phyloP scores from a whole-genome alignment of 2,329 filamentous ascomycete genomes.

The Simplicillium sp. region DNA sequence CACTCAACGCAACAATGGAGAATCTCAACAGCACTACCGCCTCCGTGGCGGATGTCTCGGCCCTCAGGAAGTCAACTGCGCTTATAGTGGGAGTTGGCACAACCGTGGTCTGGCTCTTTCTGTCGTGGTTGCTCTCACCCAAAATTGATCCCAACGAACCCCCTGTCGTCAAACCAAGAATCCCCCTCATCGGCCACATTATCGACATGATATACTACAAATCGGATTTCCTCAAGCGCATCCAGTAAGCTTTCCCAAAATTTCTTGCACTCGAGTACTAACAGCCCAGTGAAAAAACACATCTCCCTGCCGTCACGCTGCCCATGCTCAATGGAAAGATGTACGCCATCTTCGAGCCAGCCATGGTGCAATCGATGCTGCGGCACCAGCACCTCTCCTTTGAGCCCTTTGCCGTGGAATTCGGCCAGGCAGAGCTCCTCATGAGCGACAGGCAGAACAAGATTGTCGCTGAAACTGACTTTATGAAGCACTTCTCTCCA shows the following conservation, averaged over 20 bases:
- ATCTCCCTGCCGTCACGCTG: slow-evolving; percentile 30
- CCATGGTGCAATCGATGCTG: slow-evolving; percentile 28
- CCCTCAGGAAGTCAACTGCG: no score
- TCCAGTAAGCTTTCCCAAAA: slow-evolving; percentile 20
- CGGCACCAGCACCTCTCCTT: slow-evolving; percentile 33
- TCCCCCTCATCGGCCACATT: background rate
- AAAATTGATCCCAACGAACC: no score
- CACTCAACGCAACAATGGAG: no score
- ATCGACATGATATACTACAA: slow-evolving; percentile 9
- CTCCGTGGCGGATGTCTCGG: no score
- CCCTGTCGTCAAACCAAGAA: no score
- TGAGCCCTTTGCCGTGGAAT: slow-evolving; percentile 27
- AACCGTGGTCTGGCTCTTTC: no score
- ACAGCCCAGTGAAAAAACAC: slow-evolving; percentile 11
- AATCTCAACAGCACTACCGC: no score
- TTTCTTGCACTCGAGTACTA: no score
- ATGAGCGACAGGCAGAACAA: slow-evolving; percentile 17
- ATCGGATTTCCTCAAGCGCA: slow-evolving; percentile 18
- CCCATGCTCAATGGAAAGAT: slow-evolving; percentile 31
- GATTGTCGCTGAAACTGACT: slow-evolving; percentile 11
- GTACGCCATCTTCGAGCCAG: slow-evolving; percentile 33
- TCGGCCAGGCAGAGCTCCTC: slow-evolving; percentile 25
- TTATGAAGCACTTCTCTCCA: slow-evolving; percentile 24
- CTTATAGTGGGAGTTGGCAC: no score
- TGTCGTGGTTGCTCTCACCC: no score